A percentile compares a stretch with the other conserved stretches of the same genome.
Evolutionary conservation across 257 asterid species (phyloP).

Genomic region (Plantago elongata): DNA sequence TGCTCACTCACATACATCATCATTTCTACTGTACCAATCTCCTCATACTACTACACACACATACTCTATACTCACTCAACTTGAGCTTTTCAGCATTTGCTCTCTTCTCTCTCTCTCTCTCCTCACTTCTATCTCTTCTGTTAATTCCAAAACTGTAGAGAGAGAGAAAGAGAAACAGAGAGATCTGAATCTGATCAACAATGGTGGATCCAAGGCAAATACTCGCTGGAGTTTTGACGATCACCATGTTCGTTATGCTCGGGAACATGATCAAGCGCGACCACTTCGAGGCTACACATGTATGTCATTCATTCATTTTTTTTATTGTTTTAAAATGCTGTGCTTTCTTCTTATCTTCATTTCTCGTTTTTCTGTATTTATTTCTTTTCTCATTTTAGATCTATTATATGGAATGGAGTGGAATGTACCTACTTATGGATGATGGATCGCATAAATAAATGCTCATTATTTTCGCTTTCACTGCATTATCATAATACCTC

Average conservation of each 20-base stretch:
- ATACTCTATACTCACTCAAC: too few relatives aligned
- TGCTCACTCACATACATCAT: not conserved
- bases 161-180: constrained; percentile 11
- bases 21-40: too few relatives aligned
- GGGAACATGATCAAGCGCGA: constrained; percentile 58
- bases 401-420: too few relatives aligned
- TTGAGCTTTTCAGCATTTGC: too few relatives aligned
- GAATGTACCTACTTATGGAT: too few relatives aligned
- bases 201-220: constrained; percentile 50
- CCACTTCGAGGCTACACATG: constrained; percentile 40
- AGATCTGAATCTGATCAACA: constrained; percentile 28
- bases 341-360: not conserved
- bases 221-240: constrained; percentile 44
- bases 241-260: constrained; percentile 57
- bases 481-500: not conserved
- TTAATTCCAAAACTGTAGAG: not conserved
- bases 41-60: too few relatives aligned
- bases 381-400: too few relatives aligned
- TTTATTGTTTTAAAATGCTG: not conserved
- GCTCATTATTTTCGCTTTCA: too few relatives aligned
- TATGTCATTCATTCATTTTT: not conserved
- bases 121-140: not conserved
- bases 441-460: too few relatives aligned
- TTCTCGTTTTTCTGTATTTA: not conserved
- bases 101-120: not conserved